Base-by-base conservation (phyloP, 129 eudicot species). In the Ambrosia artemisiifolia region DNA sequence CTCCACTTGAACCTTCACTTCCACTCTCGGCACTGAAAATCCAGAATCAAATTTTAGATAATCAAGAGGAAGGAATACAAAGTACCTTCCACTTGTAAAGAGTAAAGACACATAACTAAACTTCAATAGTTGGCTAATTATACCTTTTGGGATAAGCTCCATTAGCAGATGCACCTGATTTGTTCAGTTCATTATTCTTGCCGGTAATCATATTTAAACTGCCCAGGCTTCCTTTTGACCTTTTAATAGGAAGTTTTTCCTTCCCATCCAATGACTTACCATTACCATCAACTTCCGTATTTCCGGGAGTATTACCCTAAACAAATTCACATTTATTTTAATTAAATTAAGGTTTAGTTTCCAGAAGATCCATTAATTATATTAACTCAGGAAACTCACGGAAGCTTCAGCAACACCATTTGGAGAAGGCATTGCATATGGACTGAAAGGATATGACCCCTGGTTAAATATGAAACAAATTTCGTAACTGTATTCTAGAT, bases 361-460 rank as follows among this genome's bases (percentile, higher is more conserved):
- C 19, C 7, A 54, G 18, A 66, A 54, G 53, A 30, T 40, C 44
- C 20, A 70, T 11, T 20, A 36, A 61, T 18, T 19, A 70, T n/a
- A 60, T 9, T 46, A 57, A 35, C 55, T 38, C 46, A 63, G 54
- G 38, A 2, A 62, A 85, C 98, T 89, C 83, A 93, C 98, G 55
- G 96, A 79, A 82, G 92, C 86, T 82, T 93, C 98, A 69, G 83
- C 86, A 74, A 84, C 78, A 56, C 96, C 98, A 84, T 93, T 93
- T 42, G 96, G 89, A 75, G 97, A 83, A 33, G 98, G 90, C 86
- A 93, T 82, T 20, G 96, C 88, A 80, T 72, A 93, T 34, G 98
- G 96, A 80, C 87, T 81, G 74, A 75, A 93, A 65, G 98, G 96
- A 78, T 89, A 89, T 67, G 96, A 93, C 19, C 98, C 98, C 98